Evolutionary conservation across 768 basidiomycete species (phyloP), one percentile per base, ranked within the genome.

Genomic region (Suillus clintonianus): DNA sequence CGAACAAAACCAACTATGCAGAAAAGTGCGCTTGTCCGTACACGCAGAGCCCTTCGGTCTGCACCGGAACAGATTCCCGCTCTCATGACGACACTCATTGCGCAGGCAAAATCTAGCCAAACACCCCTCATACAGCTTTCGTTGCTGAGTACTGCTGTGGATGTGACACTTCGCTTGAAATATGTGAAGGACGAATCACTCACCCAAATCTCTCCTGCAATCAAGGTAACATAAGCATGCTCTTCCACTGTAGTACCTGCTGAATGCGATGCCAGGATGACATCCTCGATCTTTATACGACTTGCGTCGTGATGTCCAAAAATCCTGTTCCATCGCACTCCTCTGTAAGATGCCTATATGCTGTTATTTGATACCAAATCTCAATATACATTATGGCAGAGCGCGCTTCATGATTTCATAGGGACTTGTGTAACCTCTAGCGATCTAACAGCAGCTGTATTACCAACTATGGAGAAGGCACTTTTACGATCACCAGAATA

Each of bases 401-500:
- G 70, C n/a, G 81, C 86, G 47, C 78, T 90, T 22, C 71, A 82
- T 64, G 89, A 88, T 65, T 90, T 94, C 72, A 82, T 93, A 63
- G 70, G 75, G 3, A 81, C 76, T 0, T 85, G 81, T 57, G 72
- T 92, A 5, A 77, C 78, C 1, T 71, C 79, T 0, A 80, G 83
- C 0, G 86, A 89, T 42, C 76, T 95, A 34, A 73, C 74, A 2
- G 73, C 78, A 5, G 75, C 77, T 0, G 78, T 96, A 50, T 76
- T 95, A 0, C 92, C 94, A 0, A 81, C 82, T 0, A 85, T 92
- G 42, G 94, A 96, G 71, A 94, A 94, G 67, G 86, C 91, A 2
- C 72, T 97, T 9, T 76, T 94, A 11, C 86, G 93, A 32, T 90
- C 91, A 2, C 94, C 96, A 0, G 95, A 97, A 74, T 80, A 85